Evolutionary conservation across 306 rosid genomes (phyloP).

Genomic region (Abrus pulchellus): DNA sequence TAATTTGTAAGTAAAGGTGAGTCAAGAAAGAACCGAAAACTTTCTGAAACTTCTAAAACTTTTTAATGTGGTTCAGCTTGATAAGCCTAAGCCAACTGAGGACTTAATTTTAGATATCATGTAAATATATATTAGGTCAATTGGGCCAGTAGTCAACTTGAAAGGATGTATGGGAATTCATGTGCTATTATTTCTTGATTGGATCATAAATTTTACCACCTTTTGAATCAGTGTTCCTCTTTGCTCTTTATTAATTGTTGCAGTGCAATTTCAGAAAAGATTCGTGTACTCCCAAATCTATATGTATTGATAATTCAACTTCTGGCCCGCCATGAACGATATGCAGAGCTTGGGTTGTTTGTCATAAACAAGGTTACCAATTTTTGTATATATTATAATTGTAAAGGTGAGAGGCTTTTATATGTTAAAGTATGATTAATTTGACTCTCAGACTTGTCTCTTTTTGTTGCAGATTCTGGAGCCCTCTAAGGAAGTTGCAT

Average conservation of each 20-base stretch:
- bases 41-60: not conserved
- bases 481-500: conserved; percentile 94
- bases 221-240: conserved; percentile 15
- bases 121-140: conserved; percentile 17
- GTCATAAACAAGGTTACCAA: conserved; percentile 81
- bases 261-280: conserved; percentile 84
- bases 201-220: conserved; percentile 11
- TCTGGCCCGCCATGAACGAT: conserved; percentile 81
- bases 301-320: conserved; percentile 79
- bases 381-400: conserved; percentile 18
- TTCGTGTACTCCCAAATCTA: conserved; percentile 74
- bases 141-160: conserved; percentile 26
- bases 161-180: conserved; percentile 39
- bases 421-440: conserved; percentile 41
- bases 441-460: conserved; percentile 40
- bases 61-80: conserved; percentile 22
- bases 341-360: conserved; percentile 84
- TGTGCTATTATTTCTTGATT: conserved; percentile 28
- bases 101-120: conserved; percentile 36
- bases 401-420: conserved; percentile 18
- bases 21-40: not conserved
- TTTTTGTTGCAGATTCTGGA: conserved; percentile 75
- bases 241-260: conserved; percentile 49
- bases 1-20: conserved; percentile 28
- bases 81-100: conserved; percentile 28